Percentiles rank a stretch among this genome's conserved stretches.
Evolutionary conservation across 139 green algal genomes (phyloP).

Genomic region (Pedinophyceae sp.): DNA sequence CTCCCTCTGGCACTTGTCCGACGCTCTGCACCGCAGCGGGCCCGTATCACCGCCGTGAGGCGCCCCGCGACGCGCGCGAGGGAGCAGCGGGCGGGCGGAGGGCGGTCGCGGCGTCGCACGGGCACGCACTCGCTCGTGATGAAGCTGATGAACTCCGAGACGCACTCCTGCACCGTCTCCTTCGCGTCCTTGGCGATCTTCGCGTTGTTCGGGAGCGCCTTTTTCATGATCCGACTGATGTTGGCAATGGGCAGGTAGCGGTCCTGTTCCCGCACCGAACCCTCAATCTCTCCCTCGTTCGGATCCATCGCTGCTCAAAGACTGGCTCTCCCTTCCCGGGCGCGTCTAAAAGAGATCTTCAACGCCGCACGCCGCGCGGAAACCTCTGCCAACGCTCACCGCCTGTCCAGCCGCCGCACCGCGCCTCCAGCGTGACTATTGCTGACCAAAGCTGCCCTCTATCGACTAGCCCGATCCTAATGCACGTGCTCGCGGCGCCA

Average conservation of each 20-base stretch:
- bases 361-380: too few relatives aligned
- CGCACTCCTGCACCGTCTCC: conserved; percentile 97
- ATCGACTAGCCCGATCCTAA: too few relatives aligned
- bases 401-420: too few relatives aligned
- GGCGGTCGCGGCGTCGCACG: not conserved
- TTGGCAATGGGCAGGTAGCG: conserved; percentile 95
- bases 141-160: conserved; percentile 98
- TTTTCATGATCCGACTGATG: conserved; percentile 99
- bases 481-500: too few relatives aligned
- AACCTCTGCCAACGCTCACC: too few relatives aligned
- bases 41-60: too few relatives aligned
- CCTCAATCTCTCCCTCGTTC: conserved; percentile 6
- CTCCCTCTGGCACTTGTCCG: conserved; percentile 94
- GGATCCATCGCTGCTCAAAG: too few relatives aligned
- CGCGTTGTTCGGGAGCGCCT: conserved; percentile 62
- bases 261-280: conserved; percentile 64
- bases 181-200: conserved; percentile 99
- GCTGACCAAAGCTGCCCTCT: too few relatives aligned
- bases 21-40: conserved; percentile 49
- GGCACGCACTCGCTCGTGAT: conserved; percentile 90
- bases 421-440: too few relatives aligned
- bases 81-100: too few relatives aligned
- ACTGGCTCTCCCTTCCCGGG: too few relatives aligned
- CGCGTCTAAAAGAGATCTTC: too few relatives aligned
- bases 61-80: not conserved